Base-by-base conservation (phyloP, 2,329 filamentous ascomycete species). In the Apiospora koreana region DNA sequence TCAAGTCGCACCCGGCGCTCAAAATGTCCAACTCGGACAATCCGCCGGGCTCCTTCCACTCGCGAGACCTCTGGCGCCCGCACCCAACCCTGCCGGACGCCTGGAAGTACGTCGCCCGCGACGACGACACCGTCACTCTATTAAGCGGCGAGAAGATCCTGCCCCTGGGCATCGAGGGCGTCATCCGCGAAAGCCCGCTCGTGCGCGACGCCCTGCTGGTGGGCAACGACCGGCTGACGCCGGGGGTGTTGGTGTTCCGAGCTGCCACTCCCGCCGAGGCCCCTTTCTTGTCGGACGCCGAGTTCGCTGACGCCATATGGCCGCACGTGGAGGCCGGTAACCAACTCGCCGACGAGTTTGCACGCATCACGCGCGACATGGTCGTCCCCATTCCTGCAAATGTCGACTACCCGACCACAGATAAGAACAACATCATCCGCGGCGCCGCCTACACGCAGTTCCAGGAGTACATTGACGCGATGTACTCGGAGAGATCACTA, bases 381-480 rank as follows among this genome's bases (percentile, higher is more conserved):
- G 75, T 85, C 28, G 73, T 75, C 9, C 72, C 80, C 2, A 69
- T 85, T 3, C 76, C 84, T 0, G 54, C 54, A 2, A 31, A 62
- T 31, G 31, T 62, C 21, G 31, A n/a, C 31, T 62, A 62, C 54
- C 54, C 54, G 18, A 31, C 31, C 54, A 62, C 54, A 31, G 84
- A 85, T 71, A 86, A 86, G 75, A 81, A 80, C 2, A 85, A 81
- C 14, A 81, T 85, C 72, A 85, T 86, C 69, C 80, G 84, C 3
- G 78, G 80, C 0, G 79, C 81, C 31, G 80, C 82, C 1, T 82
- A 84, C 69, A 45, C 72, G 6, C 73, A 76, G 38, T 84, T 85
- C 68, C 77, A 75, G 0, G 75, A 79, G 1, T 69, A 28, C 16
- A 66, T 66, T 2, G 38, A 42, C 14, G 38, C 38, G n/a, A 77